Base-by-base conservation (phyloP, 2,329 filamentous ascomycete genomes). In the Clonostachys solani region DNA sequence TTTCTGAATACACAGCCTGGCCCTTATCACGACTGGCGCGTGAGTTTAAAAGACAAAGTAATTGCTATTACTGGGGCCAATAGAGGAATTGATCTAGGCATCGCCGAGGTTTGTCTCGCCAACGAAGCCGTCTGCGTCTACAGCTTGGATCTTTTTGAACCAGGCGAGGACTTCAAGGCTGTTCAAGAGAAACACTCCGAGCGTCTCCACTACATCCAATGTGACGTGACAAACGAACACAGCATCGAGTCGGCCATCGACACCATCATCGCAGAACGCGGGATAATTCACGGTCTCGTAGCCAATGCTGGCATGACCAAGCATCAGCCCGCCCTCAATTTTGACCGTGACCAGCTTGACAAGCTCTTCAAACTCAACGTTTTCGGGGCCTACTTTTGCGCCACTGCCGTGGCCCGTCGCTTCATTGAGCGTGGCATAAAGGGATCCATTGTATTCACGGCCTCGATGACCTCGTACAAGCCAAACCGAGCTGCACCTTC, bases 401-500 rank as follows among this genome's bases (percentile, higher is more conserved):
- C 71, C 10, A 69, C 62, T 6, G 64, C 67, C n/a, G 71, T 67
- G 6, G 72, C 72, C 12, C 65, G 68, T 44, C 66, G 65, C 40
- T 68, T 69, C 50, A 66, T 68, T 48, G 56, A 62, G 52, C 59
- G 63, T 16, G 52, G 55, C 33, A 57, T 53, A 49, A 63, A 62
- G 56, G 66, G 66, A 12, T 60, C 57, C 47, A 63, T 69, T 46
- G 69, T 75, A 45, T 72, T 75, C 56, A 76, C 72, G 6, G 66
- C 71, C 2, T 66, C 61, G 49, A 76, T 75, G 71, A 71, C 73
- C 4, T 68, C 63, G 4, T 73, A 77, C 55, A 64, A 71, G 3
- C 71, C 72, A 2, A 75, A 76, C 56, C 62, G 72, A 40, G 74
- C 73, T 12, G 74, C 71, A 9, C 76, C 75, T 3, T 77, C 73